Evolutionary conservation across 345 rosid genomes (phyloP), one percentile per base, ranked within the genome.

Genomic region (Arabis hirsuta): DNA sequence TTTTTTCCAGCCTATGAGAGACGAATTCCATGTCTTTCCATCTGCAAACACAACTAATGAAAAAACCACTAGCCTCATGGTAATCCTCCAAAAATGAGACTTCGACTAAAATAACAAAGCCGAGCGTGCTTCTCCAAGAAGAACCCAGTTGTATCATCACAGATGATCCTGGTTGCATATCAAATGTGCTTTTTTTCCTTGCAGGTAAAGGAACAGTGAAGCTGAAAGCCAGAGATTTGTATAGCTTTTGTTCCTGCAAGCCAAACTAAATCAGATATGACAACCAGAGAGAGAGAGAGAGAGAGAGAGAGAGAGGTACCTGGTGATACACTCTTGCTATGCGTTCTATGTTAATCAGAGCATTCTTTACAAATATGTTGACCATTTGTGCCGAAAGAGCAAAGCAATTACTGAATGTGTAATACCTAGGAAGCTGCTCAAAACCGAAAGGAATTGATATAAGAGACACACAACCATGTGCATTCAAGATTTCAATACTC

Each of bases 361-460:
- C 38, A 13, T 44, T 38, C 4, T 2, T 48, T 20, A 68, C 20
- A 20, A 51, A 31, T 22, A 42, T 7, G 20, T 31, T 43, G 74
- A 39, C 44, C 34, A 8, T 24, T 43, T 62, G 56, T 19, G 10
- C 55, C 12, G 57, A 42, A 42, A 75, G 32, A 85, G 0, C 90
- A 52, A 69, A 20, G 59, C 79, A 76, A n/a, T 69, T 62, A 38
- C 69, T 69, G 27, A 76, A 76, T 32, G 63, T 56, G 46, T 29
- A 62, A 36, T 5, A 1, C 42, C 54, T 55, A 43, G 72, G 53
- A 43, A 67, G 16, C 20, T 32, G 38, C 11, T 36, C 22, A 2
- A 54, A 20, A n/a, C 27, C 29, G 2, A 11, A 14, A 14, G 24
- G 27, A 36, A 61, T 2, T 27, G 19, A 20, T 41, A 32, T 20